Base-by-base conservation (phyloP, 768 basidiomycete species). In the Hygrocybe coccinea region DNA sequence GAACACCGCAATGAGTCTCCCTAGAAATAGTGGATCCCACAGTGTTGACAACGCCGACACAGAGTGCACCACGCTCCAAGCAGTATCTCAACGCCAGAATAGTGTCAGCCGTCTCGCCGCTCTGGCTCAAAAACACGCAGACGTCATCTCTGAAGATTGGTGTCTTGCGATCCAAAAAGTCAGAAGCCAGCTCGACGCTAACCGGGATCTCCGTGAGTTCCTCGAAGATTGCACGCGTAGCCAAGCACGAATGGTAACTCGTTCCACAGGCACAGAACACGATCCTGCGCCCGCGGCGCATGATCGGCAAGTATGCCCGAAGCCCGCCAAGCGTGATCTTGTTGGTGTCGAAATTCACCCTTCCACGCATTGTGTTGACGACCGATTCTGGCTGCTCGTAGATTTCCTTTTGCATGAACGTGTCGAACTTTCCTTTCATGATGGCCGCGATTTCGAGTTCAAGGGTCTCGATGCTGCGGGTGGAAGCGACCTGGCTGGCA, bases 331-430 rank as follows among this genome's bases (percentile, higher is more conserved):
- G 86, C 10, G 88, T 97, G 67, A 99, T 90, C 60, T 80, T 81
- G 73, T 91, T 82, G 52, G 80, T 84, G 67, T 98, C 97, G 64
- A 99, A 99, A 81, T 97, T 98, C 78, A 99, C 90, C 63, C 97
- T 93, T 58, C 97, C 97, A 82, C 97, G 90, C 97, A 99, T 99
- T 50, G 97, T 99, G 82, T 99, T 99, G 74, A 98, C 93, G 59
- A 98, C 97, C 24, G 93, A 95, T 68, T 99, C 97, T 50, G 97
- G 95, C 71, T 98, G 95, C 69, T 97, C 91, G 78, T 93, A 97
- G 64, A 97, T 97, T 73, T 99, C 97, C 78, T 99, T 99, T 71
- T 98, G 95, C 97, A 99, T 99, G 77, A 99, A 99, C 69, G 95
- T 95, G 68, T 92, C 92, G 70, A 98, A 99, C 73, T 94, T 92